Conservation (phyloP, 371 early-diverging fungal species). For the Actinomortierella ambigua region DNA sequence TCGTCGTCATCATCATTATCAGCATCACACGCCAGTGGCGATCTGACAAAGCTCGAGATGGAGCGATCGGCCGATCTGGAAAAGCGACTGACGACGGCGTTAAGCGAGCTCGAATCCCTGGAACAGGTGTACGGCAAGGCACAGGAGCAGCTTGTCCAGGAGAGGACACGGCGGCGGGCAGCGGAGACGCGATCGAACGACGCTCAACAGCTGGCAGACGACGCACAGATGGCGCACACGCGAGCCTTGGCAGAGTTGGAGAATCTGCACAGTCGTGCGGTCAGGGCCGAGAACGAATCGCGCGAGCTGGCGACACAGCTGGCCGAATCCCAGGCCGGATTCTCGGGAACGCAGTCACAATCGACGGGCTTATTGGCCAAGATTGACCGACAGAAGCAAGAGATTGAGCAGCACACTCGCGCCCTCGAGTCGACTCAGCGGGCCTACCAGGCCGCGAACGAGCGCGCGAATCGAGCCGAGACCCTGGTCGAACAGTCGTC, state of each 20-base stretch:
- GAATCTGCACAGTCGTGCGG: constrained; percentile 49
- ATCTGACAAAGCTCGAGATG: constrained; percentile 48
- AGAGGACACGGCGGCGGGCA: constrained; percentile 45
- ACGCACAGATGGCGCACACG: constrained; percentile 58
- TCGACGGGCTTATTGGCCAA: constrained; percentile 33
- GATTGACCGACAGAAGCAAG: constrained; percentile 33
- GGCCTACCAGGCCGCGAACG: constrained; percentile 43
- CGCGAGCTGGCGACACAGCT: constrained; percentile 49
- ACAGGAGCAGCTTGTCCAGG: constrained; percentile 54
- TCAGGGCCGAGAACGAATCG: constrained; percentile 54
- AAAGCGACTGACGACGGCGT: constrained; percentile 51
- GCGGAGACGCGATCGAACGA: constrained; percentile 57
- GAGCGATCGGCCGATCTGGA: constrained; percentile 57
- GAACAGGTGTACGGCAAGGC: constrained; percentile 44
- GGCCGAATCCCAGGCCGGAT: constrained; percentile 44
- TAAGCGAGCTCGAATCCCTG: constrained; percentile 54
- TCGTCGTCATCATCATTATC: too few relatives aligned
- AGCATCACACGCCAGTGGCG: constrained; percentile 26
- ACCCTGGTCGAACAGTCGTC: constrained; percentile 28
- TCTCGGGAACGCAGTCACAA: constrained; percentile 35
- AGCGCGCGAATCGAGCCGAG: constrained; percentile 48
- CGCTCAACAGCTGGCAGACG: constrained; percentile 55
- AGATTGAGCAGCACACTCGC: constrained; percentile 46
- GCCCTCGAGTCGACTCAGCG: constrained; percentile 45
- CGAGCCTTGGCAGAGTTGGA: constrained; percentile 56